These are phyloP conservation scores for Fusarium dimerum DNA, from an alignment of 2,329 filamentous ascomycete species.

Conservation along the genomic window DNA sequence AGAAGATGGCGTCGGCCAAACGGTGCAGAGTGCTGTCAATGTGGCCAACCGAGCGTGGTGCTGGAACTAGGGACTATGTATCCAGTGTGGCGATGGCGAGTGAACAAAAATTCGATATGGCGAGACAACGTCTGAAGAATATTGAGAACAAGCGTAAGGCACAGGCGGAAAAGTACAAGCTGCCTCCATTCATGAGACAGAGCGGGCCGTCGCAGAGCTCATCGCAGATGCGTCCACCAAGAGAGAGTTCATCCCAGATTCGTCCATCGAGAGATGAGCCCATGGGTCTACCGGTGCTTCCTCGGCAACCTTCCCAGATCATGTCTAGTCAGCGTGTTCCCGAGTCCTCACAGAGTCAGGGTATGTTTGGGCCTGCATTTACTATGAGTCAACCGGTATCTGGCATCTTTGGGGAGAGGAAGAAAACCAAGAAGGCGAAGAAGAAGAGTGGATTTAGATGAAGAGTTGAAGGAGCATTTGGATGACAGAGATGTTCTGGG, in stretches of 20 bases:
- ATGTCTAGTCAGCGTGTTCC: slow-evolving; percentile 40
- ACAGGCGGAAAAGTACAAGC: slow-evolving; percentile 36
- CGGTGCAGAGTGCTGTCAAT: slow-evolving; percentile 35
- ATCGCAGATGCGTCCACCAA: slow-evolving; percentile 14
- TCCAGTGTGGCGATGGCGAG: slow-evolving; percentile 40
- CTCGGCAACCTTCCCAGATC: slow-evolving; percentile 25
- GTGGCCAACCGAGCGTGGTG: slow-evolving; percentile 42
- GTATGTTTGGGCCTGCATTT: slow-evolving; percentile 28
- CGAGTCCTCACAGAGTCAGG: slow-evolving; percentile 38
- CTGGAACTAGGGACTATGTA: slow-evolving; percentile 37
- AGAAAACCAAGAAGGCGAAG: slow-evolving; percentile 45
- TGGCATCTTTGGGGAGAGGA: slow-evolving; percentile 49
- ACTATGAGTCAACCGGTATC: slow-evolving; percentile 49
- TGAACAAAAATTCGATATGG: slow-evolving; percentile 37
- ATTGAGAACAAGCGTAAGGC: slow-evolving; percentile 37
- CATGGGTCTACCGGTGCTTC: slow-evolving; percentile 12
- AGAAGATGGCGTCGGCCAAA: slow-evolving; percentile 28
- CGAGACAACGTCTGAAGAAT: slow-evolving; percentile 35
- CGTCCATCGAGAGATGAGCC: slow-evolving; percentile 13
- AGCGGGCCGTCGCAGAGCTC: slow-evolving; percentile 17
- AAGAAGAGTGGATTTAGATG: slow-evolving; percentile 44
- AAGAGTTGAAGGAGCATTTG: not conserved
- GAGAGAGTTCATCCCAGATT: slow-evolving; percentile 15
- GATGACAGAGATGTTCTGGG: not conserved
- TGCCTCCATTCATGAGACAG: slow-evolving; percentile 31